Percentiles rank a stretch among this genome's conserved stretches.
Conservation (phyloP, 2,329 filamentous ascomycete species). For the Trichoderma sp. region DNA sequence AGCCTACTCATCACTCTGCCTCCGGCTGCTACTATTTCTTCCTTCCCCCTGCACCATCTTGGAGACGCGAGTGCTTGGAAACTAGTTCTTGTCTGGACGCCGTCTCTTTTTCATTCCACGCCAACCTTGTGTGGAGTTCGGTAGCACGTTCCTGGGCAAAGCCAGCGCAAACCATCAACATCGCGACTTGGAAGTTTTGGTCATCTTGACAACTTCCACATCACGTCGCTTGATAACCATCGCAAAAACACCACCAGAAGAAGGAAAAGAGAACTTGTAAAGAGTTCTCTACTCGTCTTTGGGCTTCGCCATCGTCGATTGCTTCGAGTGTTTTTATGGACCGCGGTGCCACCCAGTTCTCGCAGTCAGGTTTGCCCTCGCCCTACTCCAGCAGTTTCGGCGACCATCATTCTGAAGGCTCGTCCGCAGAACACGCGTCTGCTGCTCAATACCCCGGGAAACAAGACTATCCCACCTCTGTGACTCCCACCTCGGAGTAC, state of each 20-base stretch:
- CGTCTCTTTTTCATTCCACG: conserved; percentile 26
- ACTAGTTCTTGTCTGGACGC: conserved; percentile 34
- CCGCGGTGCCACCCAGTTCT: conserved; percentile 69
- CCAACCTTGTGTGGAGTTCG: conserved; percentile 31
- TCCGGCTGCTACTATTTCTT: conserved; percentile 16
- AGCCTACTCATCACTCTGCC: conserved; percentile 26
- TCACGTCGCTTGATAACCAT: conserved; percentile 19
- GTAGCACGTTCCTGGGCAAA: conserved; percentile 35
- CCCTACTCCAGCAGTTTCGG: conserved; percentile 64
- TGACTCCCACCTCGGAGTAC: conserved; percentile 89
- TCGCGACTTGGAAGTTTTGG: conserved; percentile 31
- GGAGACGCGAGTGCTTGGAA: conserved; percentile 32
- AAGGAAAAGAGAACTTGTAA: not conserved
- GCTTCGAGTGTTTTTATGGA: conserved; percentile 46
- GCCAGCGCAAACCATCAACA: conserved; percentile 33
- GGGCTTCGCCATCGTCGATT: conserved; percentile 18
- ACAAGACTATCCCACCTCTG: conserved; percentile 74
- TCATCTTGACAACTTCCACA: conserved; percentile 23
- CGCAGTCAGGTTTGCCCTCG: conserved; percentile 84
- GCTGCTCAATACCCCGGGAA: conserved; percentile 84
- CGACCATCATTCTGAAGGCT: conserved; percentile 79
- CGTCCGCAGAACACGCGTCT: conserved; percentile 87
- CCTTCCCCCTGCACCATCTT: conserved; percentile 27
- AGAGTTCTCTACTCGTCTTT: conserved; percentile 5
- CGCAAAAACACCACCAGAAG: not conserved